Conservation (phyloP, 2,329 filamentous ascomycete genomes). For the Sclerotinia trifoliorum region DNA sequence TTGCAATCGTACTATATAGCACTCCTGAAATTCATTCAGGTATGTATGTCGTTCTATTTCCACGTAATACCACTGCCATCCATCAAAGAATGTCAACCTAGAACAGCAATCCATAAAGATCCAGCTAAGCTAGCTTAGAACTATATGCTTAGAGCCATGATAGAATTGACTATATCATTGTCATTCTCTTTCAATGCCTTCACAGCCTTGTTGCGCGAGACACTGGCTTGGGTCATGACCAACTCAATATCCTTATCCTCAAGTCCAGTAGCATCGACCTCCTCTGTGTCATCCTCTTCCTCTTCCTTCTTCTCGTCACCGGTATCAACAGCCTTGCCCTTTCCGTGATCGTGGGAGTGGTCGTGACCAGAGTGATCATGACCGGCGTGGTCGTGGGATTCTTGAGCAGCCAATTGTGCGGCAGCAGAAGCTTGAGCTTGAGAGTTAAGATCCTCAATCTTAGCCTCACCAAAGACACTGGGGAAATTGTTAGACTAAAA, state of each 20-base stretch:
- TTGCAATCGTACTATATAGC: constrained; percentile 14
- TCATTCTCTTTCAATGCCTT: constrained; percentile 99
- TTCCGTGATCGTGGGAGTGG: constrained; percentile 60
- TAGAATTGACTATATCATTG: constrained; percentile 99
- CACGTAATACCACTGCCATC: constrained; percentile 17
- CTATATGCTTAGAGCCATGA: constrained; percentile 94
- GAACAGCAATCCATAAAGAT: constrained; percentile 17
- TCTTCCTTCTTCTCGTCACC: constrained; percentile 72
- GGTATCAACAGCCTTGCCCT: constrained; percentile 58
- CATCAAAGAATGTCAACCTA: neutral
- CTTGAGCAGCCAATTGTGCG: constrained; percentile 83
- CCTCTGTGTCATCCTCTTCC: constrained; percentile 89
- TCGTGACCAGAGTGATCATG: constrained; percentile 60
- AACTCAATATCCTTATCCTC: constrained; percentile 99
- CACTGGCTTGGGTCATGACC: constrained; percentile 96
- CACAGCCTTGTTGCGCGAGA: constrained; percentile 97
- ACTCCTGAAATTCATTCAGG: constrained; percentile 6
- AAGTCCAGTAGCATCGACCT: constrained; percentile 89
- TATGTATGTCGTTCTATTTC: constrained; percentile 20
- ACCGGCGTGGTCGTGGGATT: constrained; percentile 50
- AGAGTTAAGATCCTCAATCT: constrained; percentile 99
- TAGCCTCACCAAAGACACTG: constrained; percentile 99
- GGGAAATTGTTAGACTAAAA: constrained; percentile 25
- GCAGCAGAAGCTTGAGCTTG: constrained; percentile 94
- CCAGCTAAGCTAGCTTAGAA: constrained; percentile 23